Conservation (phyloP, 495 filamentous ascomycete genomes). For the Xanthoparmelia taractica region DNA sequence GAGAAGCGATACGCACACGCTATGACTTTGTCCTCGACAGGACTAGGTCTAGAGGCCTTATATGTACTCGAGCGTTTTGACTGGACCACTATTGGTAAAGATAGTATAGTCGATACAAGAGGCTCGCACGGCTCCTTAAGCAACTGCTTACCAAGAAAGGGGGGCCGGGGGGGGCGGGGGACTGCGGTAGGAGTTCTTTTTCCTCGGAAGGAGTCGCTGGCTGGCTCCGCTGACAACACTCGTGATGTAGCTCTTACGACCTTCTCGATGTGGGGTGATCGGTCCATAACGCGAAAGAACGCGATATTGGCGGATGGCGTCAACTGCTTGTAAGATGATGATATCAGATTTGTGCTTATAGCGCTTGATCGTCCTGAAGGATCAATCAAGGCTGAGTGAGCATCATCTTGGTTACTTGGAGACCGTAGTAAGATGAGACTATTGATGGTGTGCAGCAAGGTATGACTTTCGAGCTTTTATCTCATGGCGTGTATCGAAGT, state of each 20-base stretch:
- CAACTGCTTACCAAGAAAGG: constrained; percentile 41
- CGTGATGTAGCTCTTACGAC: constrained; percentile 39
- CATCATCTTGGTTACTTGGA: not conserved
- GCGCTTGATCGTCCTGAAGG: not conserved
- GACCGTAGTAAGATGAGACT: not conserved
- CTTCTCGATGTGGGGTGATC: constrained; percentile 48
- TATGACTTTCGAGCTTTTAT: no score
- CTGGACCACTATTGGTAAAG: constrained; percentile 36
- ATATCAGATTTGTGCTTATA: constrained; percentile 28
- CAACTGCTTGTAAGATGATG: constrained; percentile 6
- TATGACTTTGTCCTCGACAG: constrained; percentile 40
- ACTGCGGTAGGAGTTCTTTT: constrained; percentile 28
- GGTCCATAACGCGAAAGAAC: constrained; percentile 48
- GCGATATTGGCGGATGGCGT: constrained; percentile 36
- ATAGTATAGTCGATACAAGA: constrained; percentile 32
- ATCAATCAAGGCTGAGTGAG: constrained; percentile 7
- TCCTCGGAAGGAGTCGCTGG: not conserved
- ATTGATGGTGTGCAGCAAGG: no score
- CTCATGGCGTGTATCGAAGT: no score
- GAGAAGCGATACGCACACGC: constrained; percentile 43
- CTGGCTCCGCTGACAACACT: not conserved
- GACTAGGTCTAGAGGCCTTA: constrained; percentile 42
- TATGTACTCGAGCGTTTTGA: constrained; percentile 41
- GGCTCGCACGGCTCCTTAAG: constrained; percentile 30
- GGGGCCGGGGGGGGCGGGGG: no score